These are phyloP conservation scores for Conringia planisiliqua DNA, from an alignment of 345 rosid genomes.

Conservation along the genomic window DNA sequence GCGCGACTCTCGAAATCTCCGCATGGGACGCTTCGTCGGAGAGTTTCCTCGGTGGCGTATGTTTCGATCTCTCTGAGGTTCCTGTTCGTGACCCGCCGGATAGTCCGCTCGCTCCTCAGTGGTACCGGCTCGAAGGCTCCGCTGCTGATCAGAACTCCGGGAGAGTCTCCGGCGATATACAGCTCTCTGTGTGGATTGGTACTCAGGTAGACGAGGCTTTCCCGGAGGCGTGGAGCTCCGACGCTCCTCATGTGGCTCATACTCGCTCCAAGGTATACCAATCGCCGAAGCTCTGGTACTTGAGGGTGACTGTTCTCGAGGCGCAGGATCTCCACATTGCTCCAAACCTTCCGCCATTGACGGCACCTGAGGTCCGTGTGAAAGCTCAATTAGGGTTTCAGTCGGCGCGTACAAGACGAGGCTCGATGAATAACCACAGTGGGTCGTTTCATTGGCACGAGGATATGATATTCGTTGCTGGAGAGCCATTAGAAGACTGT, in stretches of 20 bases:
- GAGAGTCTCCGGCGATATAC: conserved; percentile 74
- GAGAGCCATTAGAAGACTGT: conserved; percentile 86
- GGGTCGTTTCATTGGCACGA: conserved; percentile 86
- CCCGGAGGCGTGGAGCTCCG: conserved; percentile 90
- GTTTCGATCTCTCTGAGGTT: conserved; percentile 84
- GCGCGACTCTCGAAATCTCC: conserved; percentile 70
- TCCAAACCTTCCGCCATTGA: conserved; percentile 75
- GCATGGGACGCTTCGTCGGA: conserved; percentile 78
- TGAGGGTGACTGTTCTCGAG: conserved; percentile 77
- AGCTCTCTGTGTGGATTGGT: conserved; percentile 92
- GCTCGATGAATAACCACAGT: conserved; percentile 64
- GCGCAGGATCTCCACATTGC: conserved; percentile 85
- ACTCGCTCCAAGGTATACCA: conserved; percentile 93
- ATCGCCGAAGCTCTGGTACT: conserved; percentile 93
- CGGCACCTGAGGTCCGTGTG: conserved; percentile 80
- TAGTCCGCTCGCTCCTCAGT: conserved; percentile 85
- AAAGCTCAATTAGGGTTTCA: conserved; percentile 83
- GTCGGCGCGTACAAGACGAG: conserved; percentile 73
- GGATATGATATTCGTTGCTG: conserved; percentile 82
- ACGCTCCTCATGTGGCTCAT: conserved; percentile 78
- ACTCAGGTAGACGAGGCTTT: conserved; percentile 95
- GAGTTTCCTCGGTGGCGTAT: conserved; percentile 80
- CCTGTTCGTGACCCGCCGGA: conserved; percentile 87
- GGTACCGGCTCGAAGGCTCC: conserved; percentile 78
- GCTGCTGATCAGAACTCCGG: conserved; percentile 37